A percentile compares a stretch with the other conserved stretches of the same genome.
These are phyloP conservation scores for Triticum monococcum DNA, from an alignment of 176 grass and related monocot species.

Conservation along the genomic window DNA sequence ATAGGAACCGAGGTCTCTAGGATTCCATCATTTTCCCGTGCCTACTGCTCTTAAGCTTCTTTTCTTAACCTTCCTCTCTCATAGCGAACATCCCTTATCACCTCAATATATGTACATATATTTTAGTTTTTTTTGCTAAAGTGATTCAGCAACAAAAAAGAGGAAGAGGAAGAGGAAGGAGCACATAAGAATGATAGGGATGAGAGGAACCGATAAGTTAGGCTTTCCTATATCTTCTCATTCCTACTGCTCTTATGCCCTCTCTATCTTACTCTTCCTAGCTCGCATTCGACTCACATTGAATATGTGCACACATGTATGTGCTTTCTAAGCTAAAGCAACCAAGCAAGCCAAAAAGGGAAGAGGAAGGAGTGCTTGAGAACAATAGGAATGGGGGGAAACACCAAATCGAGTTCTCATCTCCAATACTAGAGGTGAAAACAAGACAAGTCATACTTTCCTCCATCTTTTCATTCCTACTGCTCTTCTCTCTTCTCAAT, in stretches of 20 bases:
- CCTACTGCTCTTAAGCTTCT: background rate
- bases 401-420: no score
- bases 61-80: conserved; percentile 19
- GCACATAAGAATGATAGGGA: background rate
- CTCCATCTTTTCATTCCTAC: background rate
- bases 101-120: background rate
- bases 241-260: conserved; percentile 1
- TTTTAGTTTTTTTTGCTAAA: background rate
- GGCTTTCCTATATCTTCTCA: conserved; percentile 1
- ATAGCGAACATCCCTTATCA: background rate
- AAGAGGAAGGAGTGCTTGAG: no score
- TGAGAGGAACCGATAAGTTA: background rate
- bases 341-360: no score
- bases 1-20: background rate
- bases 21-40: no score
- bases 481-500: no score
- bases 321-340: no score
- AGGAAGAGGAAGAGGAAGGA: background rate
- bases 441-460: no score
- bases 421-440: no score
- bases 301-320: background rate
- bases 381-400: no score
- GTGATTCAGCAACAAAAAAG: background rate
- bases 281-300: background rate
- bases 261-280: conserved; percentile 5